Base-by-base conservation (phyloP, 805 yeast genomes). In the Nakazawaea ishiwadae region DNA sequence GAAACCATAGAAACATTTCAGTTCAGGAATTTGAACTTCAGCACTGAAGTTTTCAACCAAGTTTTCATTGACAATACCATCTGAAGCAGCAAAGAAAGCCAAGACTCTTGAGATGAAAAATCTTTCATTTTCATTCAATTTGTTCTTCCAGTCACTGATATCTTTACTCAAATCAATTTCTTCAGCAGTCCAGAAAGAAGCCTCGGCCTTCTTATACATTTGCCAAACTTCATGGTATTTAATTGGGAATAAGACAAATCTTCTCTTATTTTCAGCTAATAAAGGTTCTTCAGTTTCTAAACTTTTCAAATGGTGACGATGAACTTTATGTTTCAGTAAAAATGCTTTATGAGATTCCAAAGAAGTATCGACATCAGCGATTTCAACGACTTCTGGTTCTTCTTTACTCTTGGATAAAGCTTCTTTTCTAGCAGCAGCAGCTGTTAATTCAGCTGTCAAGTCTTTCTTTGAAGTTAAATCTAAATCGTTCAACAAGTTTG, bases 111-210 rank as follows among this genome's bases (percentile, higher is more conserved):
- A 86, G 53, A 91, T 73, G 66, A 91, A 91, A 69, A 68, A 93
- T 57, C 95, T 79, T 74, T 91, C 99, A 63, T 90, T 91, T 44
- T 86, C 93, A 60, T 74, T 90, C 72, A 91, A 72, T 58, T 73
- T 73, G 69, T 84, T 77, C 62, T 87, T 90, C 99, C 99, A 91
- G 70, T 91, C 99, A 56, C 76, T 77, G 46, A 75, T 60, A 65
- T 91, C 99, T 73, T 91, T 93, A 42, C 95, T 81, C 50, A 91
- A 77, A 67, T 91, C 99, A 51, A 91, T 89, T 70, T 93, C 99
- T 72, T 91, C 99, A 36, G 98, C 97, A 31, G 98, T 93, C 99
- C 99, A 91, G 77, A 91, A 91, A 5, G 98, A 91, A 12, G 99
- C 99, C 74, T 93, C 99, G 39, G 98, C 97, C 69, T 91, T 88